Base-by-base conservation (phyloP, 805 yeast species). In the Suhomyces sp. region DNA sequence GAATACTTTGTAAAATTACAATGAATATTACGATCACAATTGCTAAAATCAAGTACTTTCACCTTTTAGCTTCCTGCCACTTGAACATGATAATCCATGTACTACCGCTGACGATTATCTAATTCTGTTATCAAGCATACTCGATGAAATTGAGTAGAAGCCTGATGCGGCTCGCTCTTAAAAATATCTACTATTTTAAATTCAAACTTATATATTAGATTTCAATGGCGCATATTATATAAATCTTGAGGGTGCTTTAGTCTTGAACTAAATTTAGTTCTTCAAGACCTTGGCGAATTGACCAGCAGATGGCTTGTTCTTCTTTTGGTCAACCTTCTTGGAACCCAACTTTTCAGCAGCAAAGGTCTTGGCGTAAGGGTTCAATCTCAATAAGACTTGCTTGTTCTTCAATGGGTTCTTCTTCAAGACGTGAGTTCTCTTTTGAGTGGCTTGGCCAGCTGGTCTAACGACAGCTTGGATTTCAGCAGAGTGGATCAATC, bases 351-450 rank as follows among this genome's bases (percentile, higher is more conserved):
- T 90, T 83, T 90, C 86, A 78, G 88, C 91, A 70, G 96, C 73
- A 82, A 86, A 93, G 69, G 93, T 96, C 88, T 90, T 90, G 71
- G 99, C 98, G 87, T 94, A 94, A 67, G 99, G 99, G 97, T 94
- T 94, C 79, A 94, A 88, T 85, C 97, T 90, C 79, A 91, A 86
- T 77, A 91, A 81, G 72, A 92, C 93, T 83, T 90, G 96, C 87
- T 90, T 92, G 97, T 94, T 94, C 94, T 90, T 93, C 77, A 91
- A 87, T 80, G 97, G 69, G 69, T 65, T 66, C 64, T 60, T 92
- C 97, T 94, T 94, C 80, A 86, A 86, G 76, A 90, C 96, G 85
- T 88, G 90, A 96, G 92, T 90, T 93, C 93, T 91, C 92, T 92
- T 90, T 79, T 89, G 92, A 74, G 86, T 81, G 70, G 94, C 80